Evolutionary conservation across 1,284 basidiomycete genomes (phyloP).

Genomic region (Pseudozyma sp.): DNA sequence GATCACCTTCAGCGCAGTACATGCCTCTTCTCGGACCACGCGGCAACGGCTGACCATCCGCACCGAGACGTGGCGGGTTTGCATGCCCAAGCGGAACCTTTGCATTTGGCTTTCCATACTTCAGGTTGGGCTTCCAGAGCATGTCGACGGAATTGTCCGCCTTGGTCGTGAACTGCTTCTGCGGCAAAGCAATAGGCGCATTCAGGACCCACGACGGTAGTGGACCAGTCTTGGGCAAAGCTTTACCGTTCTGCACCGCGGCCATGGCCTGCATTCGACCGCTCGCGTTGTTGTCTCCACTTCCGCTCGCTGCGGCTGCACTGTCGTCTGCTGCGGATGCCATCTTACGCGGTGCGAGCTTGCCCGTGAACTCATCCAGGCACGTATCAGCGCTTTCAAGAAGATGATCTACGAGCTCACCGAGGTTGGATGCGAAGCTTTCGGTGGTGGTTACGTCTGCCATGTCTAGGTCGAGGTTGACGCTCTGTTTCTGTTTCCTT

Average conservation of each 20-base stretch:
- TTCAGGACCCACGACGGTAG: slow-evolving; percentile 59
- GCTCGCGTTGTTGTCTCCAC: background rate
- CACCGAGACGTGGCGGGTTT: slow-evolving; percentile 19
- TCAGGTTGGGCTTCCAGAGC: slow-evolving; percentile 55
- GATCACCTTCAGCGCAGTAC: slow-evolving; percentile 66
- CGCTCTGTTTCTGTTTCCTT: slow-evolving; percentile 17
- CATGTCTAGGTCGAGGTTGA: slow-evolving; percentile 17
- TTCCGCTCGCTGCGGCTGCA: background rate
- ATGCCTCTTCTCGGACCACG: slow-evolving; percentile 53
- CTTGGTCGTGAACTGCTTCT: slow-evolving; percentile 58
- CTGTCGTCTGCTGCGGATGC: slow-evolving; percentile 3
- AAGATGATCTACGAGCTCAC: slow-evolving; percentile 84
- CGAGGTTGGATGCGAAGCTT: slow-evolving; percentile 80
- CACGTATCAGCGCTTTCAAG: slow-evolving; percentile 86
- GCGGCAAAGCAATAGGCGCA: slow-evolving; percentile 63
- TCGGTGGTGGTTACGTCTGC: slow-evolving; percentile 73
- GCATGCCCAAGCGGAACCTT: slow-evolving; percentile 50
- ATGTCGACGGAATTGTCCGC: slow-evolving; percentile 58
- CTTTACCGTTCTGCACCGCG: slow-evolving; percentile 35
- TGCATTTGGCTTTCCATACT: slow-evolving; percentile 64
- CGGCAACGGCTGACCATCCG: slow-evolving; percentile 21
- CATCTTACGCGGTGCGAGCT: slow-evolving; percentile 73
- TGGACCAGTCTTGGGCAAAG: slow-evolving; percentile 48
- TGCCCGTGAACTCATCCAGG: slow-evolving; percentile 82
- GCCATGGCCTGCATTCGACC: slow-evolving; percentile 24